Evolutionary conservation across 2,329 filamentous ascomycete species (phyloP).

Genomic region (Eutypella sp.): DNA sequence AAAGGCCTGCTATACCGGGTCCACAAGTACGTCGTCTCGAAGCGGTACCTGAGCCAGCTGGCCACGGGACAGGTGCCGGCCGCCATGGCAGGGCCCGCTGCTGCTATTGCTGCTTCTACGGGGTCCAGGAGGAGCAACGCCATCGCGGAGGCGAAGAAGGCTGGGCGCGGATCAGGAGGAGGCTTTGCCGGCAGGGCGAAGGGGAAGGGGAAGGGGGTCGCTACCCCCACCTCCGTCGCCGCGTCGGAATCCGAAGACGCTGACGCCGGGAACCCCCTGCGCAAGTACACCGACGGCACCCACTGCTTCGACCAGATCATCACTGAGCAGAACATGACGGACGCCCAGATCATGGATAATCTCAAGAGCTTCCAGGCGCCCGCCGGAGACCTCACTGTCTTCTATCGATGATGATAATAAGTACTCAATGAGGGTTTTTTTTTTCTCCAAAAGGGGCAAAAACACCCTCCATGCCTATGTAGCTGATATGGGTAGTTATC

Average conservation of each 20-base stretch:
- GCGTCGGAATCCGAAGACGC: conserved; percentile 8
- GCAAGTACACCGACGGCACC: conserved; percentile 67
- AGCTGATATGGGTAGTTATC: no score
- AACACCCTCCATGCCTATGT: no score
- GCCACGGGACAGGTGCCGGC: conserved; percentile 48
- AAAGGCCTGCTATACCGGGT: conserved; percentile 92
- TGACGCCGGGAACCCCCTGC: conserved; percentile 37
- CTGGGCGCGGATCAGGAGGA: no score
- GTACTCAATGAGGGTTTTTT: no score
- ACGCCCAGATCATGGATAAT: conserved; percentile 65
- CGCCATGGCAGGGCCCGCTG: conserved; percentile 13
- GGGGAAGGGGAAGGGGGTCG: no score
- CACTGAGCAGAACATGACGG: conserved; percentile 66
- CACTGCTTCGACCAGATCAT: conserved; percentile 81
- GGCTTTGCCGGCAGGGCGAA: no score
- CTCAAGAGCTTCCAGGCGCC: conserved; percentile 54
- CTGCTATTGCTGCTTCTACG: conserved; percentile 20
- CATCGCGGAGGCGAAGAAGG: no score
- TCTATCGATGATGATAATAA: conserved; percentile 39
- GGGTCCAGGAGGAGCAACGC: no score
- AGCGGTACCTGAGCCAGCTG: conserved; percentile 53
- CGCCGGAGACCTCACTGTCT: conserved; percentile 47
- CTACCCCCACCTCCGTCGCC: not conserved
- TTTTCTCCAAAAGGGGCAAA: conserved; percentile 1
- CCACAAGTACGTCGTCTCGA: conserved; percentile 80